Base-by-base conservation (phyloP, 1,139 yeast species). In the Pichia sp. region DNA sequence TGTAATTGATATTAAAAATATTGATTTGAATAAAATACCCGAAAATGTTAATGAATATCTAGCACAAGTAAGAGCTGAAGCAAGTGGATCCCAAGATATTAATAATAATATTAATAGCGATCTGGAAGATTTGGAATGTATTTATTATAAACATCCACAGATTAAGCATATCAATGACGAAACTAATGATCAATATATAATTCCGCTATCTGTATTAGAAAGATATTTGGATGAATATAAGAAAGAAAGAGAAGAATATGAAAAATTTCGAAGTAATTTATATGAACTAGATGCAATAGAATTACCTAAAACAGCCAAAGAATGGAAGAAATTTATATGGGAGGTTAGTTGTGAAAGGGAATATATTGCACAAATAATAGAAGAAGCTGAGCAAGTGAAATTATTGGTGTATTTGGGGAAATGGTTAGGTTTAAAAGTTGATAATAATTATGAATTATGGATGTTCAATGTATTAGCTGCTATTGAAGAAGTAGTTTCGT, bases 391-490 rank as follows among this genome's bases (percentile, higher is more conserved):
- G 35, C 51, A 51, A 16, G 40, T 56, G 16, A 58, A 57, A 30
- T 46, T 62, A 22, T 30, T 61, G 1, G 60, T 59, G 1, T 61
- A 61, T 43, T 55, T 59, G 34, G 55, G 61, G 10, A 60, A 57
- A 45, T 62, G 66, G 66, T 46, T 62, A 31, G 56, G 56, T 39
- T 47, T 50, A 27, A 51, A 52, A 11, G 42, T 61, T 9, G 55
- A 59, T 38, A 49, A 35, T 1, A 54, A 56, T 35, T 55, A 55
- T 35, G 48, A 48, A 11, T 38, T 43, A 12, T 73, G 78, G 78
- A 52, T 70, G 1, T 66, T 65, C 50, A 61, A 61, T 2, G 49
- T 69, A 20, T 55, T 73, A 23, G 60, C 63, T 10, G 59, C 69
- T 4, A 50, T 69, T 7, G 74, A 73, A 4, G 63, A 58, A 25